phyloP scores from a whole-genome alignment of 768 basidiomycete species.

The Termitomyces bulborhizus region DNA sequence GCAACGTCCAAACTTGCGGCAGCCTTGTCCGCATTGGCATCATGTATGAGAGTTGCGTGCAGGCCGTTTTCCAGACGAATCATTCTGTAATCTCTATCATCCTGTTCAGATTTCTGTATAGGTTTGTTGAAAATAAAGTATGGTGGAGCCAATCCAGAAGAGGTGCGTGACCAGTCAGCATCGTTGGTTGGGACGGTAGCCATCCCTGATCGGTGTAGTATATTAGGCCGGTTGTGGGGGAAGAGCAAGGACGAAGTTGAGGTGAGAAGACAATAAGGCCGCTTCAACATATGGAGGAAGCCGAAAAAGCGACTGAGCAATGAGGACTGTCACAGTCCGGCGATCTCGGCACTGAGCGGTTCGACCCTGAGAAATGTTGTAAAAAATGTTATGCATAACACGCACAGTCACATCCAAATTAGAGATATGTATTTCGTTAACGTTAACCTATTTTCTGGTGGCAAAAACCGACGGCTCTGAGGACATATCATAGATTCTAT shows the following conservation, averaged over 20 bases:
- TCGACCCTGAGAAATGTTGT: too few relatives aligned
- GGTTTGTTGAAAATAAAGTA: slow-evolving; percentile 51
- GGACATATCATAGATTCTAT: too few relatives aligned
- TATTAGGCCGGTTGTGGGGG: neutral
- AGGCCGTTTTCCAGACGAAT: slow-evolving; percentile 86
- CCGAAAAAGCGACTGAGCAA: slow-evolving; percentile 1
- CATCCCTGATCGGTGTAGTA: slow-evolving; percentile 11
- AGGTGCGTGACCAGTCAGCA: slow-evolving; percentile 30
- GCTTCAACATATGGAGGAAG: slow-evolving; percentile 9
- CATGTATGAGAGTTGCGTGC: slow-evolving; percentile 80
- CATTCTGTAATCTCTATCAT: slow-evolving; percentile 75
- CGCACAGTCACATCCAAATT: too few relatives aligned
- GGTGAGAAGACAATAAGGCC: slow-evolving; percentile 1
- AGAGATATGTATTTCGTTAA: too few relatives aligned
- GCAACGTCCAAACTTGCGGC: slow-evolving; percentile 93
- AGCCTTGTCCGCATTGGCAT: slow-evolving; percentile 85
- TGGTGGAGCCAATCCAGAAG: slow-evolving; percentile 26
- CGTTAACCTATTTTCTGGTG: too few relatives aligned
- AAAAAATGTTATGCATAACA: too few relatives aligned
- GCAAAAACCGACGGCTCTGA: too few relatives aligned
- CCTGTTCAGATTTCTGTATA: slow-evolving; percentile 68
- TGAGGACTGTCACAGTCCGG: slow-evolving; percentile 11
- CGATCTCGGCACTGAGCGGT: slow-evolving; percentile 3
- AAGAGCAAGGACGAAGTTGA: neutral
- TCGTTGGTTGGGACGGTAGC: slow-evolving; percentile 11